These are phyloP conservation scores for Lasiosphaeria ovina DNA, from an alignment of 495 filamentous ascomycete species.

Conservation along the genomic window DNA sequence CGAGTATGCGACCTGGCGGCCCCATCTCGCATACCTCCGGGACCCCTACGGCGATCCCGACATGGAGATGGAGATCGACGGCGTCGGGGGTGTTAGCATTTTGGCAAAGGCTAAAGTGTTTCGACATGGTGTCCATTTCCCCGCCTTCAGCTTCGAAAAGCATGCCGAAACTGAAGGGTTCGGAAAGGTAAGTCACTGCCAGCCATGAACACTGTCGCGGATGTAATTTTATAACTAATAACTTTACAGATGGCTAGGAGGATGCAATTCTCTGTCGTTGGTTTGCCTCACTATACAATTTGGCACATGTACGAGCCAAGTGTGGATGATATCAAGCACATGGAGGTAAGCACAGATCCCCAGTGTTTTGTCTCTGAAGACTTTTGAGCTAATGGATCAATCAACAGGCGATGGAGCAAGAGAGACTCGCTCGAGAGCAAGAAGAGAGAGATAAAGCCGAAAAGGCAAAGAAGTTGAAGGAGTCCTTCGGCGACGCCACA, in stretches of 20 bases:
- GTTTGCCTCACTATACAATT: conserved; percentile 95
- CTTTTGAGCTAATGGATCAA: conserved; percentile 17
- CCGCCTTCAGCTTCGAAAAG: conserved; percentile 97
- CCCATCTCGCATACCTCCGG: conserved; percentile 93
- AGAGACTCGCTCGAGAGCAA: conserved; percentile 67
- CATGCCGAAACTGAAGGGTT: conserved; percentile 99
- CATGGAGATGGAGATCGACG: conserved; percentile 99
- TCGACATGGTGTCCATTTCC: conserved; percentile 92
- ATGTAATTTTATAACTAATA: conserved; percentile 30
- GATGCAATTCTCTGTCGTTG: conserved; percentile 95
- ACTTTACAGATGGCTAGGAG: conserved; percentile 84
- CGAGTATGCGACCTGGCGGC: conserved; percentile 98
- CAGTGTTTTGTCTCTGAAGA: not conserved
- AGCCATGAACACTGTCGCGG: too few species aligned
- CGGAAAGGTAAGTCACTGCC: conserved; percentile 72
- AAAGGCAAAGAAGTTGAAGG: conserved; percentile 64
- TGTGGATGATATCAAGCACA: conserved; percentile 93
- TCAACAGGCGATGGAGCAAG: conserved; percentile 76
- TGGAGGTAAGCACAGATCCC: conserved; percentile 61
- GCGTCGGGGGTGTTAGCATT: conserved; percentile 96
- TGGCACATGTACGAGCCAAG: conserved; percentile 99
- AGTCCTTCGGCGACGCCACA: conserved; percentile 65
- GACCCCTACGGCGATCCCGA: conserved; percentile 98
- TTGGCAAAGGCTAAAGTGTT: conserved; percentile 95
- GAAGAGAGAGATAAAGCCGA: conserved; percentile 70